Conservation (phyloP, 2,329 filamentous ascomycete species). For the Diaporthe sp. region DNA sequence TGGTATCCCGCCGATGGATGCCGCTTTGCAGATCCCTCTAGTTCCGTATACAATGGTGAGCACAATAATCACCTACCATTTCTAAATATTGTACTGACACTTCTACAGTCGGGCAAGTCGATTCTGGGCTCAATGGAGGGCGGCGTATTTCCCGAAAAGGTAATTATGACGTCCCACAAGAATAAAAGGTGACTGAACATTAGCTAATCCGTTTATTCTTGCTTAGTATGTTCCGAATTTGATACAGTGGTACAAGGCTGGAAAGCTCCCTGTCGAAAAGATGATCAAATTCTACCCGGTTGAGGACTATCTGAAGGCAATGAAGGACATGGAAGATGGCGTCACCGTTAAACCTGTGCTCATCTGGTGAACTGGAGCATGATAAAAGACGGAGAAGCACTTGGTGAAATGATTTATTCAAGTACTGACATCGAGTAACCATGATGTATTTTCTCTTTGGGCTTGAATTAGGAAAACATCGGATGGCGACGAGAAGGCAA, state of each 20-base stretch:
- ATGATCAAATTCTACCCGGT: neutral
- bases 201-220: neutral
- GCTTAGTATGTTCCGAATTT: neutral
- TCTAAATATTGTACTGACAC: neutral
- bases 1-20: neutral
- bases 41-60: neutral
- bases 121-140: neutral
- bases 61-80: neutral
- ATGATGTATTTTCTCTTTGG: neutral
- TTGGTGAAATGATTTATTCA: neutral
- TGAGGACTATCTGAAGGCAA: neutral
- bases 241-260: neutral
- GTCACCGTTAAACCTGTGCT: neutral
- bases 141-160: neutral
- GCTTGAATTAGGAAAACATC: neutral
- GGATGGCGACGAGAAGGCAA: neutral
- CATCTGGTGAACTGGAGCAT: neutral
- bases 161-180: neutral
- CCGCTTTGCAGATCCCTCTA: neutral
- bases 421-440: too few species aligned
- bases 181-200: neutral
- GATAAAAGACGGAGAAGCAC: neutral
- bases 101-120: neutral
- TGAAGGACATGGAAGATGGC: conserved; percentile 7
- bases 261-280: neutral